phyloP scores from a whole-genome alignment of 1,284 basidiomycete species.

The Sanghuangporus baumii region DNA sequence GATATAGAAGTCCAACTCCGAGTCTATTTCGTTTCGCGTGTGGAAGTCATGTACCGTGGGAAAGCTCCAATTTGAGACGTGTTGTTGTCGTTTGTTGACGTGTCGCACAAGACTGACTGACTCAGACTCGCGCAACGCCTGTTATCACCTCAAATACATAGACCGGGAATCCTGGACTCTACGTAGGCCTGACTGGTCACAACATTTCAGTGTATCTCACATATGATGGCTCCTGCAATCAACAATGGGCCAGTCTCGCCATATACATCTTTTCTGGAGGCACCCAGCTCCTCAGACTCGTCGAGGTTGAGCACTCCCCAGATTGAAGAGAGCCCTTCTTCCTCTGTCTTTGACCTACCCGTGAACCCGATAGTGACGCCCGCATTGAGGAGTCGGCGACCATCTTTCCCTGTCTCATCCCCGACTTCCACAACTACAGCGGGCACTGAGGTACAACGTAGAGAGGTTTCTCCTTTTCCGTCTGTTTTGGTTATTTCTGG shows the following conservation, averaged over 20 bases:
- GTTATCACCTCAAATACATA: neutral
- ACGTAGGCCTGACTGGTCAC: too few species aligned
- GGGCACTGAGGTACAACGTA: neutral
- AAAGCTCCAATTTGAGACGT: neutral
- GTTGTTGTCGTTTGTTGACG: neutral
- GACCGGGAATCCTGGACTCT: too few species aligned
- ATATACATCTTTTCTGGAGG: neutral
- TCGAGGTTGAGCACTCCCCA: neutral
- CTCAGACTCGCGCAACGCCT: neutral
- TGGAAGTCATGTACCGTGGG: neutral
- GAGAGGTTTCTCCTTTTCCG: neutral
- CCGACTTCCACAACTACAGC: neutral
- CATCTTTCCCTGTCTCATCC: neutral
- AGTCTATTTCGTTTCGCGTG: neutral
- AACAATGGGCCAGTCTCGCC: neutral
- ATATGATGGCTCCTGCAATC: neutral
- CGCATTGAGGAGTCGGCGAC: neutral
- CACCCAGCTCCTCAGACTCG: neutral
- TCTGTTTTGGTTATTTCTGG: constrained; percentile 70
- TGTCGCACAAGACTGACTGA: neutral
- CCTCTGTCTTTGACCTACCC: constrained; percentile 69
- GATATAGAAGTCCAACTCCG: neutral
- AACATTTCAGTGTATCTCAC: neutral
- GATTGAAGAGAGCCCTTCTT: constrained; percentile 47
- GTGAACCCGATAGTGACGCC: constrained; percentile 30